Conservation (phyloP, 2,329 filamentous ascomycete species). For the Anisogramma anomala region DNA sequence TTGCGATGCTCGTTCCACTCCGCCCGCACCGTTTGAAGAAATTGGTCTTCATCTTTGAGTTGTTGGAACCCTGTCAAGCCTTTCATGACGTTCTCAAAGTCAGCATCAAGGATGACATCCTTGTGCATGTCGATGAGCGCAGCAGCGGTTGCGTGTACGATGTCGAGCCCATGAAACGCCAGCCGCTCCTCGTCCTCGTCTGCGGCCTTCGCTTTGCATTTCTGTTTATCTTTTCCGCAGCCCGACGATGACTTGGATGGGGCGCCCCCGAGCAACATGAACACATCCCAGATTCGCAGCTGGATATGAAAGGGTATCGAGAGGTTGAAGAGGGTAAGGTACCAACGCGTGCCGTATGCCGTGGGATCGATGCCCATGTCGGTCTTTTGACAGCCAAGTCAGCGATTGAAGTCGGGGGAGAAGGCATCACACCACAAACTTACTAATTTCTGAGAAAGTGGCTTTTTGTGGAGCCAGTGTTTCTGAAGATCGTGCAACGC, state of each 20-base stretch:
- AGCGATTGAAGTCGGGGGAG: slow-evolving; percentile 2
- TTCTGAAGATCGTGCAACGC: slow-evolving; percentile 76
- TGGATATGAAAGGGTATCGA: slow-evolving; percentile 91
- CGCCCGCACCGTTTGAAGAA: slow-evolving; percentile 65
- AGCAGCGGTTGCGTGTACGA: slow-evolving; percentile 80
- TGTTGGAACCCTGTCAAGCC: slow-evolving; percentile 88
- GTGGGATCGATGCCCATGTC: slow-evolving; percentile 75
- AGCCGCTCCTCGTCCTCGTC: background rate
- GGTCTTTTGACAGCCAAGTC: slow-evolving; percentile 34
- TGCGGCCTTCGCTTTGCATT: slow-evolving; percentile 14
- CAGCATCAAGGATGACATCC: slow-evolving; percentile 78
- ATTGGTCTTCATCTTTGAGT: slow-evolving; percentile 81
- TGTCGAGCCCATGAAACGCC: slow-evolving; percentile 52
- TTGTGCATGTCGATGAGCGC: slow-evolving; percentile 84
- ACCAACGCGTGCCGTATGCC: slow-evolving; percentile 95
- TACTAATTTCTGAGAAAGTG: slow-evolving; percentile 72
- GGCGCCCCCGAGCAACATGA: slow-evolving; percentile 80
- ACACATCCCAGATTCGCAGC: slow-evolving; percentile 93
- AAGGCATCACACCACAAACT: slow-evolving; percentile 28
- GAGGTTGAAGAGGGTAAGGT: slow-evolving; percentile 93
- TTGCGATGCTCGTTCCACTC: slow-evolving; percentile 65
- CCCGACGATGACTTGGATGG: slow-evolving; percentile 27
- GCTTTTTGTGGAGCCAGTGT: slow-evolving; percentile 66
- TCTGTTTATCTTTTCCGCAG: slow-evolving; percentile 13
- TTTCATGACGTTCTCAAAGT: slow-evolving; percentile 98